A percentile compares a stretch with the other conserved stretches of the same genome.
These are phyloP conservation scores for Eimeria sp. DNA, from an alignment of 169 alveolate species.

Conservation along the genomic window DNA sequence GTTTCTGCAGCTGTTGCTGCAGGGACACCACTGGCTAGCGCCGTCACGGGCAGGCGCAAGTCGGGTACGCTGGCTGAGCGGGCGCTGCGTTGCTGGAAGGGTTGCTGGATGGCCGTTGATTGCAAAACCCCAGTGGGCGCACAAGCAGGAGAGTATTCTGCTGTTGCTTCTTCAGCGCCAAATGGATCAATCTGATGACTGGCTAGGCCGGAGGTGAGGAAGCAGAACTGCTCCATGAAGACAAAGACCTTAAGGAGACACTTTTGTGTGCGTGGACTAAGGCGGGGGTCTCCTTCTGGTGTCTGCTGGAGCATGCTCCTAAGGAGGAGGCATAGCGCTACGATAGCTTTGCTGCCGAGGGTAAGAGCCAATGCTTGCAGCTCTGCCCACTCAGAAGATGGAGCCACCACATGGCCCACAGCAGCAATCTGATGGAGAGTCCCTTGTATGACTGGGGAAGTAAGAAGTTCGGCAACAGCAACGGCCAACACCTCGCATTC, in stretches of 20 bases:
- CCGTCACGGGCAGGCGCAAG: slow-evolving; percentile 1
- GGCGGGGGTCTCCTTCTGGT: slow-evolving; percentile 82
- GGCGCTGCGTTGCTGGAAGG: not conserved
- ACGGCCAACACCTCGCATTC: slow-evolving; percentile 42
- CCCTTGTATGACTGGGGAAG: slow-evolving; percentile 49
- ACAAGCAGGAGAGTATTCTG: not conserved
- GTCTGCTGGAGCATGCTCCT: slow-evolving; percentile 84
- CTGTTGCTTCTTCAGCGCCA: not conserved
- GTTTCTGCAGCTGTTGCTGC: not conserved
- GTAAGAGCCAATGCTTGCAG: slow-evolving; percentile 81
- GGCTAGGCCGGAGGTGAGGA: slow-evolving; percentile 85
- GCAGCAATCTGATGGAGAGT: slow-evolving; percentile 57
- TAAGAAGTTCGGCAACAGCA: slow-evolving; percentile 33
- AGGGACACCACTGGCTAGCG: not conserved
- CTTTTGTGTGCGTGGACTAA: not conserved
- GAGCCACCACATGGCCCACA: slow-evolving; percentile 57
- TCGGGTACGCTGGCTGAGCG: slow-evolving; percentile 47
- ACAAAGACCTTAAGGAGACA: slow-evolving; percentile 81
- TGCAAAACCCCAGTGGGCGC: not conserved
- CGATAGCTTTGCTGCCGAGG: slow-evolving; percentile 86
- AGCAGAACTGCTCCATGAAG: slow-evolving; percentile 84
- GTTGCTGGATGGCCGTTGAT: not conserved
- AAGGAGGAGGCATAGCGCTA: slow-evolving; percentile 84
- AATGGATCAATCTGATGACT: slow-evolving; percentile 63
- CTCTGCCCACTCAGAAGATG: slow-evolving; percentile 20